Base-by-base conservation (phyloP, 1,139 yeast genomes). In the Lodderomyces beijingensis region DNA sequence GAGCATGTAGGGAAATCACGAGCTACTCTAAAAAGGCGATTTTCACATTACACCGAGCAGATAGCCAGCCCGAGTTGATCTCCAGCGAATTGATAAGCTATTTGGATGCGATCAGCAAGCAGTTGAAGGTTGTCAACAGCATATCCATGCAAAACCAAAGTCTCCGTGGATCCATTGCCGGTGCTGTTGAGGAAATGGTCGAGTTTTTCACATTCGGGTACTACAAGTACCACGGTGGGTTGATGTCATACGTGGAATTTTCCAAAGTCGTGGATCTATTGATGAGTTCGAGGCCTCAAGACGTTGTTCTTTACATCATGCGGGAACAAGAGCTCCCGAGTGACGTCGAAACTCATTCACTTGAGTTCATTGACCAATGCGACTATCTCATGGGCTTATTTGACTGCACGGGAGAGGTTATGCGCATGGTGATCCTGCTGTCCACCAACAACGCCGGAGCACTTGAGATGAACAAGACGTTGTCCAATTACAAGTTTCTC, bases 391-490 rank as follows among this genome's bases (percentile, higher is more conserved):
- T 63, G 53, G 72, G 71, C 0, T 36, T 65, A 9, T 56, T 64
- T 43, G 72, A 65, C 41, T 47, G 65, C 33, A 62, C 71, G 0
- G 72, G 72, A 1, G 72, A 65, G 35, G 48, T 65, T 19, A 65
- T 65, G 71, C 40, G 68, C 23, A 57, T 41, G 20, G 33, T 35
- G 7, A 38, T 40, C 5, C 38, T 34, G 30, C 39, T 34, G 50
- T 40, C 41, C 36, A 27, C 46, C 4, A 30, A 30, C 11, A 32
- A 28, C 7, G 24, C 35, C 9, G 45, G 46, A 1, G 24, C 28
- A 6, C 28, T 42, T 15, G 29, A 39, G 30, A 25, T 32, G 25
- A 30, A 25, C 12, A 19, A 30, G 16, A 42, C 44, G 1, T 32
- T 37, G 32, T 22, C 29, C n/a, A 31, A 33, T 11, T 39, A 39